Percentiles rank a stretch among this genome's conserved stretches.
These are phyloP conservation scores for Phytophthora pini DNA, from an alignment of 352 stramenopile genomes.

Conservation along the genomic window DNA sequence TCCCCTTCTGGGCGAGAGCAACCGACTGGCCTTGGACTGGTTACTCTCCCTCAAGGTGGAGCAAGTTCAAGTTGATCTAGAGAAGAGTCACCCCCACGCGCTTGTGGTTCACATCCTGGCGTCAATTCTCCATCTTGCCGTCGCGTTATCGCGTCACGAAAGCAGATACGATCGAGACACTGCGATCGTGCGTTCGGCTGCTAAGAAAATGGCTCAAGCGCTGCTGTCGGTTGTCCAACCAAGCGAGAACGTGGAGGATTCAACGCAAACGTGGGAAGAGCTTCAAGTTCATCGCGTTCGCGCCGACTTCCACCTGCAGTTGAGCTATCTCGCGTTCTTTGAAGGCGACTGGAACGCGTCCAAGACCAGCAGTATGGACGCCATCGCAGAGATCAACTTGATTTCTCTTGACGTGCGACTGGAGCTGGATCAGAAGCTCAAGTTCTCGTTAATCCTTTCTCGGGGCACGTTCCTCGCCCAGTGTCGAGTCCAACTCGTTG, in stretches of 20 bases:
- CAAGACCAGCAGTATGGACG: conserved; percentile 28
- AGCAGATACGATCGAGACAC: conserved; percentile 34
- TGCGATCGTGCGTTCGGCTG: conserved; percentile 22
- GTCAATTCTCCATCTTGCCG: conserved; percentile 38
- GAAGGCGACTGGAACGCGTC: conserved; percentile 46
- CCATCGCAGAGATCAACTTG: conserved; percentile 22
- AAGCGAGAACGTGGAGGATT: background rate
- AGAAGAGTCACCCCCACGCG: conserved; percentile 22
- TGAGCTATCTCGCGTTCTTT: conserved; percentile 46
- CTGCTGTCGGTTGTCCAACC: conserved; percentile 29
- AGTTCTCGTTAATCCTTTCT: conserved; percentile 40
- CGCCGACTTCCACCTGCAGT: conserved; percentile 41
- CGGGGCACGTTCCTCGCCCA: conserved; percentile 46
- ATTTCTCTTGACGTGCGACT: conserved; percentile 16
- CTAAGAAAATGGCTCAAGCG: conserved; percentile 40
- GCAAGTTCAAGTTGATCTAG: conserved; percentile 23
- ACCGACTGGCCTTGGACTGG: conserved; percentile 45
- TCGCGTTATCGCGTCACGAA: conserved; percentile 37
- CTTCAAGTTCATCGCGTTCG: conserved; percentile 38
- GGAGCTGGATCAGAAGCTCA: conserved; percentile 48
- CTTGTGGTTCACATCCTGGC: conserved; percentile 44
- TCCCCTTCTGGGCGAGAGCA: conserved; percentile 41
- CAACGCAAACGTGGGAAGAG: conserved; percentile 27
- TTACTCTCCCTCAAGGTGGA: conserved; percentile 33
- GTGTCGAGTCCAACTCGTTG: conserved; percentile 45